Evolutionary conservation across 2,329 filamentous ascomycete genomes (phyloP), one percentile per base, ranked within the genome.

Genomic region (Fusarium sublunatum): DNA sequence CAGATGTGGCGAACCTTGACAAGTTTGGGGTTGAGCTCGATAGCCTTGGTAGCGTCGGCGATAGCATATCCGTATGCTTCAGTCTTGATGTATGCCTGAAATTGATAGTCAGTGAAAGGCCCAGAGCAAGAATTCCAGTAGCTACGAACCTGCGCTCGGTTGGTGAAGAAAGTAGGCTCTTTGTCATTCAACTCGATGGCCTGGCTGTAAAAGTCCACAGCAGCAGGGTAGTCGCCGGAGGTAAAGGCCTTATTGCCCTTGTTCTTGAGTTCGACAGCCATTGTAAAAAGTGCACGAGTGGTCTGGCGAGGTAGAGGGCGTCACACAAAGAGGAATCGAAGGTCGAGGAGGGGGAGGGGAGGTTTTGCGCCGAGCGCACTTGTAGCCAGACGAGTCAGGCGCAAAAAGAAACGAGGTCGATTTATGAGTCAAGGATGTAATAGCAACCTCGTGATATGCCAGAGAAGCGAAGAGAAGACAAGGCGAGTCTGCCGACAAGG

Each of bases 1-100:
- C 24, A 19, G 45, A 28, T 31, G 46, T 48, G 49, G 64, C 78
- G 65, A 76, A 93, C 92, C 88, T 98, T 98, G 76, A 94, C 86
- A 75, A 97, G 92, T 72, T 88, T 86, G 13, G 92, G 87, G 73
- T 98, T 92, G 57, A 98, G 82, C 75, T 96, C 92, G 73, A 98
- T 88, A 13, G 95, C 95, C 77, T 91, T 96, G 49, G 91, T 91
- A 29, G 94, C 92, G 79, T 99, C 95, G 48, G 88, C 84, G 70
- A 98, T 90, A 24, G 95, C 93, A 79, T 94, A 96, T 35, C 95
- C 95, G 75, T 93, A 98, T 19, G 94, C 88, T 78, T 99, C 95
- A 35, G 94, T 89, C 81, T 97, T 98, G 77, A 99, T 94, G 76
- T 99, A 86, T 65, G 92, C 92, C 92, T 97, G 56, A 12, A 35